Evolutionary conservation across 305 asterid genomes (phyloP).

Genomic region (Petunia hybrid): DNA sequence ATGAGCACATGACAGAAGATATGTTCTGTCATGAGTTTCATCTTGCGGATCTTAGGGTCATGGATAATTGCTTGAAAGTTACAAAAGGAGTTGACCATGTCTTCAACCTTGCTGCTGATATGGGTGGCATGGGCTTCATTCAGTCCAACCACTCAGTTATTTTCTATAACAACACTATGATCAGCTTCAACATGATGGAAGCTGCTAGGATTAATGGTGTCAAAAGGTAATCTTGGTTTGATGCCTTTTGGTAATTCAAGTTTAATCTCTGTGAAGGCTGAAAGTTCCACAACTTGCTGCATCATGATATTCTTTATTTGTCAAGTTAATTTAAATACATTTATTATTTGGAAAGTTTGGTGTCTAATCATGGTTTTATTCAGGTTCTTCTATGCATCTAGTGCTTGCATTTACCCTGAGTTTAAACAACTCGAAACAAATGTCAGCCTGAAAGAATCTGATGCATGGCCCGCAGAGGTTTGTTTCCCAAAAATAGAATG

Average conservation of each 20-base stretch:
- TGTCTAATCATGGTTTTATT: constrained; percentile 30
- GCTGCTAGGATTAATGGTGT: constrained; percentile 82
- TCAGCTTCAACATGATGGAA: constrained; percentile 96
- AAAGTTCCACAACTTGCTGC: not conserved
- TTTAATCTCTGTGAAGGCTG: not conserved
- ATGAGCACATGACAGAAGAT: constrained; percentile 94
- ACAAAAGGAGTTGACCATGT: constrained; percentile 78
- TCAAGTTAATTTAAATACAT: not conserved
- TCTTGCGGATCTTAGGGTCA: constrained; percentile 91
- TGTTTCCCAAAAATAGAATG: constrained; percentile 19
- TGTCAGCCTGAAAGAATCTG: constrained; percentile 94
- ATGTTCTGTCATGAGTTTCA: constrained; percentile 96
- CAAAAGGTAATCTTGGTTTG: constrained; percentile 48
- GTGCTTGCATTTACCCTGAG: constrained; percentile 96
- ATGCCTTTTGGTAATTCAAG: not conserved
- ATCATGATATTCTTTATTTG: not conserved
- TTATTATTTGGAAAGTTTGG: not conserved
- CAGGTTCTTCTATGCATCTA: constrained; percentile 95
- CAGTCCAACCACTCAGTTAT: constrained; percentile 96
- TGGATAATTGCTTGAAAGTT: constrained; percentile 90
- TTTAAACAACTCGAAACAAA: constrained; percentile 91
- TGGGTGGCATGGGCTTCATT: constrained; percentile 99
- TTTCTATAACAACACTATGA: constrained; percentile 94
- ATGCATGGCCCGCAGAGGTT: constrained; percentile 99
- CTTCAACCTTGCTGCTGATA: constrained; percentile 93